Evolutionary conservation across 2,329 filamentous ascomycete genomes (phyloP).

Genomic region (Incumbomyces delicatus): DNA sequence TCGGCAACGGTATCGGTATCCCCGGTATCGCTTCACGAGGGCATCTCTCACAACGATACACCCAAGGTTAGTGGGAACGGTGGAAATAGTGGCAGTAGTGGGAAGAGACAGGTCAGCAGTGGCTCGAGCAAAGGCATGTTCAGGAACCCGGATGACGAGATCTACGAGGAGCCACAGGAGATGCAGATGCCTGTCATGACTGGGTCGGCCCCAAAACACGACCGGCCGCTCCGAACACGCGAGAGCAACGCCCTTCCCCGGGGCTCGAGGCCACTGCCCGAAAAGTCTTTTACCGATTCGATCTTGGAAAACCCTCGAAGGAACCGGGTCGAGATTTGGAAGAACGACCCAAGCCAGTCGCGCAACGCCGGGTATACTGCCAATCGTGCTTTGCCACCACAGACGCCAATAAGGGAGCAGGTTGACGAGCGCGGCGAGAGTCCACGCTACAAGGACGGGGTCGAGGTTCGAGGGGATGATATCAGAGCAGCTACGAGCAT

Average conservation of each 20-base stretch:
- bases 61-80: slow-evolving; percentile 15
- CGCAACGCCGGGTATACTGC: slow-evolving; percentile 69
- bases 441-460: slow-evolving; percentile 58
- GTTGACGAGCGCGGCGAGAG: slow-evolving; percentile 34
- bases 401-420: slow-evolving; percentile 18
- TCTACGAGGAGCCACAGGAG: slow-evolving; percentile 77
- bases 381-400: slow-evolving; percentile 42
- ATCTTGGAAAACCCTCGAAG: slow-evolving; percentile 36
- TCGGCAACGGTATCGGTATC: not conserved
- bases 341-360: slow-evolving; percentile 73
- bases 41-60: not conserved
- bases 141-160: slow-evolving; percentile 50
- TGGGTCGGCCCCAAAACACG: slow-evolving; percentile 10
- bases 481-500: slow-evolving; percentile 87
- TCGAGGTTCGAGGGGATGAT: slow-evolving; percentile 77
- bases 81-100: too few species aligned
- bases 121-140: slow-evolving; percentile 43
- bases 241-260: slow-evolving; percentile 53
- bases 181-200: slow-evolving; percentile 7
- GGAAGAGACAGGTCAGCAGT: slow-evolving; percentile 26
- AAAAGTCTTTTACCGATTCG: slow-evolving; percentile 24
- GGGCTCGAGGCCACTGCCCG: slow-evolving; percentile 32
- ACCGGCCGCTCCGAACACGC: slow-evolving; percentile 47
- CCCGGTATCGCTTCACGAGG: not conserved
- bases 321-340: slow-evolving; percentile 63